Evolutionary conservation across 768 basidiomycete genomes (phyloP).

Genomic region (Lactifluus hygrophoroides): DNA sequence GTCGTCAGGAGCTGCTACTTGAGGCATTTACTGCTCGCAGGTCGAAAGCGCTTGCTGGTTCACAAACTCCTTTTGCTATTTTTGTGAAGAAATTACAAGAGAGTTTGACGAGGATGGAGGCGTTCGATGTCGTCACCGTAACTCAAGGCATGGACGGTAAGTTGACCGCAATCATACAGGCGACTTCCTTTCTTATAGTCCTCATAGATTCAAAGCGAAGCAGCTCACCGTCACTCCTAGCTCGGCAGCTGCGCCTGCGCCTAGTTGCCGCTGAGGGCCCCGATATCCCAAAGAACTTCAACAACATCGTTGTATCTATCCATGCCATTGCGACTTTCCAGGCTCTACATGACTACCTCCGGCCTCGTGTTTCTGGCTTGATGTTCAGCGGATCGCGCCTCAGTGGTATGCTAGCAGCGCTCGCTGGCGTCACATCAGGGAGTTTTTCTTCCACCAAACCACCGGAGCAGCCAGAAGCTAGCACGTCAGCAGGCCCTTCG

Average conservation of each 20-base stretch:
- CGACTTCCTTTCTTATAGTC: not conserved
- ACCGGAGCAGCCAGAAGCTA: conserved; percentile 18
- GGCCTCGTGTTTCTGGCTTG: conserved; percentile 77
- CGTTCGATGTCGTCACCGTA: conserved; percentile 89
- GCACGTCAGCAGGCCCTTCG: conserved; percentile 16
- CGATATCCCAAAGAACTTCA: conserved; percentile 77
- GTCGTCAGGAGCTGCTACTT: conserved; percentile 71
- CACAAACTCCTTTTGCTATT: conserved; percentile 56
- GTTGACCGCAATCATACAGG: conserved; percentile 19
- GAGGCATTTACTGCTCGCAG: conserved; percentile 62
- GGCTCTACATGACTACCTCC: conserved; percentile 91
- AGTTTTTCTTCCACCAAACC: conserved; percentile 20
- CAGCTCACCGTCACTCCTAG: conserved; percentile 80
- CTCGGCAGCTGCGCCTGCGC: conserved; percentile 82
- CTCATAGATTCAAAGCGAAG: conserved; percentile 72
- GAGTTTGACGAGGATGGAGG: conserved; percentile 89
- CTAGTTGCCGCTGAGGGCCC: conserved; percentile 85
- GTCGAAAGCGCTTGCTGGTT: conserved; percentile 34
- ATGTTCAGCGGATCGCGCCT: conserved; percentile 55
- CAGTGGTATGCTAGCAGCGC: conserved; percentile 85
- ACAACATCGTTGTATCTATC: conserved; percentile 92
- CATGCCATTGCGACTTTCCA: conserved; percentile 98
- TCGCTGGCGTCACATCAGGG: conserved; percentile 45
- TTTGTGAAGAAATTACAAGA: conserved; percentile 97
- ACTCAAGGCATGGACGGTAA: conserved; percentile 74